phyloP scores from a whole-genome alignment of 1,139 yeast genomes.

The Arxiozyma telluris region DNA sequence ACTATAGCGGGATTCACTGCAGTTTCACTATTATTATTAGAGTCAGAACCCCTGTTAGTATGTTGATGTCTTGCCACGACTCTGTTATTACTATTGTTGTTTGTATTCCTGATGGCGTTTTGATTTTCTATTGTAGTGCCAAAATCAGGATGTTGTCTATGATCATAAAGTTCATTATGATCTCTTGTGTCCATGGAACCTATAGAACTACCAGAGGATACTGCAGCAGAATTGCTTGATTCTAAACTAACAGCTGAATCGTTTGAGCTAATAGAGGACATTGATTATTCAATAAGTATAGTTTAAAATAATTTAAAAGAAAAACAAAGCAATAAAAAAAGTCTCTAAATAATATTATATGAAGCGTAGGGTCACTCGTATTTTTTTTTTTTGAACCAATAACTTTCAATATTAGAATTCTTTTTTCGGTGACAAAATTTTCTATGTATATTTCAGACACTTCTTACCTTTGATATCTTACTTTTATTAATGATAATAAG shows the following conservation, averaged over 20 bases:
- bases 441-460: background rate
- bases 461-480: background rate
- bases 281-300: background rate
- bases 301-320: background rate
- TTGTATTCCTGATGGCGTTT: background rate
- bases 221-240: conserved; percentile 15
- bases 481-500: background rate
- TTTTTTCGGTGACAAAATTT: background rate
- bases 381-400: background rate
- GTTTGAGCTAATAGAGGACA: conserved; percentile 6
- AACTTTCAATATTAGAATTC: background rate
- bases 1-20: background rate
- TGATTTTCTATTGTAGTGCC: conserved; percentile 2
- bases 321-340: too few species aligned
- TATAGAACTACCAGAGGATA: conserved; percentile 22
- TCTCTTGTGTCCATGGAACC: conserved; percentile 33
- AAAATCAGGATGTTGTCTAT: conserved; percentile 43
- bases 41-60: background rate
- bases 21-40: background rate
- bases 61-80: background rate
- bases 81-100: background rate
- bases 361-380: background rate
- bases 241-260: conserved; percentile 5
- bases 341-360: too few species aligned
- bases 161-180: conserved; percentile 46